Conservation (phyloP, 345 rosid genomes). For the Geranium brycei region DNA sequence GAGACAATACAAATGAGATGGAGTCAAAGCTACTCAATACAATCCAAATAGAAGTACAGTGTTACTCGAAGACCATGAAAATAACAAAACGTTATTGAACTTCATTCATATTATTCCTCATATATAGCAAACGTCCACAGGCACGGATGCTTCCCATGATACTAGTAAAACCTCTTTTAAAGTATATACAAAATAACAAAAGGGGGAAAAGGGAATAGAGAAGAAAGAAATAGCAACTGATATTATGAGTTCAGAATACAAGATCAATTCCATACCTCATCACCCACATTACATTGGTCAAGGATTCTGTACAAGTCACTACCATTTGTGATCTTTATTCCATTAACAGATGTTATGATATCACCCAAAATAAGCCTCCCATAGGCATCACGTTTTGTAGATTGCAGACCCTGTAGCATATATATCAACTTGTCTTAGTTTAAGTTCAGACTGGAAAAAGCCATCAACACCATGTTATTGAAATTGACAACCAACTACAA, state of each 20-base stretch:
- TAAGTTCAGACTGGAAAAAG: background rate
- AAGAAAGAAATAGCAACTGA: no score
- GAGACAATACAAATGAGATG: background rate
- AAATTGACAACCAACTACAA: background rate
- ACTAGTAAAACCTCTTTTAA: background rate
- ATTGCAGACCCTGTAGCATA: constrained; percentile 41
- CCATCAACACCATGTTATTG: background rate
- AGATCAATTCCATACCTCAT: constrained; percentile 27
- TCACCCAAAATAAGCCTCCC: constrained; percentile 74
- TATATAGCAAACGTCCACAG: background rate
- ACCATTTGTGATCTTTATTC: constrained; percentile 50
- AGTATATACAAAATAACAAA: background rate
- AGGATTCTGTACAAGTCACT: constrained; percentile 75
- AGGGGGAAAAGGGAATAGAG: no score
- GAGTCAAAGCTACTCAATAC: background rate
- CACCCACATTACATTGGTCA: constrained; percentile 75
- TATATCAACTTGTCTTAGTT: background rate
- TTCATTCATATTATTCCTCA: background rate
- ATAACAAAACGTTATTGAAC: background rate
- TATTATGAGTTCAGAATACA: background rate
- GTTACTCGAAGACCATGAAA: background rate
- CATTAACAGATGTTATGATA: constrained; percentile 65
- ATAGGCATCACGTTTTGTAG: constrained; percentile 68
- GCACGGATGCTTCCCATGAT: background rate
- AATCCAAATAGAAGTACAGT: background rate